Conservation (phyloP, 768 basidiomycete genomes). For the Suillus paluster region DNA sequence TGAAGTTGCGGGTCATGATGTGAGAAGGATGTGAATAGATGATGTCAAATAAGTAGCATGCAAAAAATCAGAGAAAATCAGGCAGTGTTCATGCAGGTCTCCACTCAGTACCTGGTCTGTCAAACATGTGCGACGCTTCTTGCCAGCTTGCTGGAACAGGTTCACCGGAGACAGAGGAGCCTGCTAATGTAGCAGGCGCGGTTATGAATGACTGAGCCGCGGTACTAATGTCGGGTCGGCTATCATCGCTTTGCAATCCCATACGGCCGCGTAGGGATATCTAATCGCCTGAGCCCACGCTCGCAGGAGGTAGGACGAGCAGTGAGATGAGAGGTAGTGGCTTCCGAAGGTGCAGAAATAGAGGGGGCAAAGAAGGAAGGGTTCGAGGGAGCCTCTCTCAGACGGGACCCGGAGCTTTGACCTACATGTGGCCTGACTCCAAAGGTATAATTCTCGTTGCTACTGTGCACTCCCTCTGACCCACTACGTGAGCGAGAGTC, state of each 20-base stretch:
- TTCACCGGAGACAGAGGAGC: constrained; percentile 56
- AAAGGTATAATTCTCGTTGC: constrained; percentile 76
- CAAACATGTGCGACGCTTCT: constrained; percentile 47
- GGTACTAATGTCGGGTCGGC: constrained; percentile 67
- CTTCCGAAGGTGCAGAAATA: constrained; percentile 28
- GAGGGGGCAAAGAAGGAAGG: constrained; percentile 17
- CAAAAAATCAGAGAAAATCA: too few species aligned
- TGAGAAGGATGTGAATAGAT: constrained; percentile 17
- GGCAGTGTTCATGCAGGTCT: constrained; percentile 41
- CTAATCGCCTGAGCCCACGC: constrained; percentile 25
- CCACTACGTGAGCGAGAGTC: constrained; percentile 45
- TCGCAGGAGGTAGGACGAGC: constrained; percentile 19
- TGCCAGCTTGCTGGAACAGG: constrained; percentile 55
- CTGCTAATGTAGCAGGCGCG: constrained; percentile 60
- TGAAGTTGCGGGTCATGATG: constrained; percentile 9
- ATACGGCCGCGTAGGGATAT: constrained; percentile 28
- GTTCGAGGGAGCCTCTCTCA: constrained; percentile 20
- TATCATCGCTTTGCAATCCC: constrained; percentile 33
- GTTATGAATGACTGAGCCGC: constrained; percentile 74
- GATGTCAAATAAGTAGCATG: constrained; percentile 37
- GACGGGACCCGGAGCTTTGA: constrained; percentile 19
- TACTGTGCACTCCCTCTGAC: constrained; percentile 50
- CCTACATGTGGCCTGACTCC: constrained; percentile 36
- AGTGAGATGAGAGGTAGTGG: constrained; percentile 28
- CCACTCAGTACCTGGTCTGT: constrained; percentile 43